Conservation (phyloP, 2,329 filamentous ascomycete species). For the Trichoderma aggressivum region DNA sequence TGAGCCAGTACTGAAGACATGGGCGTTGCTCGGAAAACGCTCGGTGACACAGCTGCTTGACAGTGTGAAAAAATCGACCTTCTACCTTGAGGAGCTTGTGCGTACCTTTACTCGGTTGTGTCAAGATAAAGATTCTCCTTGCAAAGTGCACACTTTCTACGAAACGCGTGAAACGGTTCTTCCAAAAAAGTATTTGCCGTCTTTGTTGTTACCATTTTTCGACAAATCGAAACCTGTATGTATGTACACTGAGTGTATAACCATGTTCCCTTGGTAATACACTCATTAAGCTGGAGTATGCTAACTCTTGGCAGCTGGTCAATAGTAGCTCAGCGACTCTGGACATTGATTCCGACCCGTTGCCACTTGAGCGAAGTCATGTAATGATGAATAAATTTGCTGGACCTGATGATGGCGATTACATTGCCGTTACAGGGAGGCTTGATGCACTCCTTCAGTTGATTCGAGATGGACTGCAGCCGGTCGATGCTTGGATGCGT, state of each 20-base stretch:
- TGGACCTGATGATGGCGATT: conserved; percentile 20
- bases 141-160: conserved; percentile 24
- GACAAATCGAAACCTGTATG: background rate
- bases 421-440: conserved; percentile 21
- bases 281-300: background rate
- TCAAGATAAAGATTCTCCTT: conserved; percentile 5
- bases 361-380: conserved; percentile 26
- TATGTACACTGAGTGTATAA: background rate
- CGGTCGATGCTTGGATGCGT: conserved; percentile 21
- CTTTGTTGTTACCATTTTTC: background rate
- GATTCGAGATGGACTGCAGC: conserved; percentile 16
- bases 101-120: conserved; percentile 23
- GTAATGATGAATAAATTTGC: conserved; percentile 30
- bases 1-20: background rate
- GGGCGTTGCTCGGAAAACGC: conserved; percentile 12
- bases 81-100: conserved; percentile 24
- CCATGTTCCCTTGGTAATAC: background rate
- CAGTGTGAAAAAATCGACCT: conserved; percentile 19
- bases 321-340: conserved; percentile 25
- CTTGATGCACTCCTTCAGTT: conserved; percentile 20
- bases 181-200: conserved; percentile 21
- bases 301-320: conserved; percentile 24
- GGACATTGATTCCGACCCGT: conserved; percentile 24
- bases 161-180: conserved; percentile 25
- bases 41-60: conserved; percentile 22